phyloP scores from a whole-genome alignment of 2,329 filamentous ascomycete species.

The Sphaceloma murrayae region DNA sequence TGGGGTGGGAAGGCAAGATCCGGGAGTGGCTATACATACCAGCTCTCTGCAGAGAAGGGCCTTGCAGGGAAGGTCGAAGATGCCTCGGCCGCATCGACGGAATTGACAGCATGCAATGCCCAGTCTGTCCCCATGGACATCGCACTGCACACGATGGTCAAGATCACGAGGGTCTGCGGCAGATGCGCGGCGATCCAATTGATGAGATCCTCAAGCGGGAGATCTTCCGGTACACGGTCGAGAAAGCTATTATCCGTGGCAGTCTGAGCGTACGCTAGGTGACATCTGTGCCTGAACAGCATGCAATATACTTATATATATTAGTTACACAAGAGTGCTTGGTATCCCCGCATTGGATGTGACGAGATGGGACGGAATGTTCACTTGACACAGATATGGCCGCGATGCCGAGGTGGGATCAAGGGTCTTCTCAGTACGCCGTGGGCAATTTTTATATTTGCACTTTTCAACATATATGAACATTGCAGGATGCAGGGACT shows the following conservation, averaged over 20 bases:
- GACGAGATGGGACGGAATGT: neutral
- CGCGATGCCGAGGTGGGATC: constrained; percentile 4
- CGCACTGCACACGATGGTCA: neutral
- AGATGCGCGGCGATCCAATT: constrained; percentile 5
- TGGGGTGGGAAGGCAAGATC: no score
- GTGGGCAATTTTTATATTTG: no score
- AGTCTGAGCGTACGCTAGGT: neutral
- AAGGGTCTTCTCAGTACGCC: no score
- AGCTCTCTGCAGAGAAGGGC: no score
- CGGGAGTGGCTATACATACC: no score
- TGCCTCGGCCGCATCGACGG: neutral
- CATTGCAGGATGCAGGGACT: no score
- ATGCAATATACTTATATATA: neutral
- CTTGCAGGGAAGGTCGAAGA: neutral
- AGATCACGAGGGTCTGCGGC: constrained; percentile 5
- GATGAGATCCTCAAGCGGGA: neutral
- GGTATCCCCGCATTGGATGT: constrained; percentile 7
- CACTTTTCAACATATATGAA: no score
- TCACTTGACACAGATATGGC: neutral
- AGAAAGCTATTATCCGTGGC: neutral
- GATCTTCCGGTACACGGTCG: neutral
- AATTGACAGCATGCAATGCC: neutral
- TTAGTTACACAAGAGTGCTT: neutral
- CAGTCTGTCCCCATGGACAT: neutral
- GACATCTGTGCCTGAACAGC: neutral